Evolutionary conservation across 2,329 filamentous ascomycete species (phyloP), one percentile per base, ranked within the genome.

Genomic region (Fusarium lateritium): DNA sequence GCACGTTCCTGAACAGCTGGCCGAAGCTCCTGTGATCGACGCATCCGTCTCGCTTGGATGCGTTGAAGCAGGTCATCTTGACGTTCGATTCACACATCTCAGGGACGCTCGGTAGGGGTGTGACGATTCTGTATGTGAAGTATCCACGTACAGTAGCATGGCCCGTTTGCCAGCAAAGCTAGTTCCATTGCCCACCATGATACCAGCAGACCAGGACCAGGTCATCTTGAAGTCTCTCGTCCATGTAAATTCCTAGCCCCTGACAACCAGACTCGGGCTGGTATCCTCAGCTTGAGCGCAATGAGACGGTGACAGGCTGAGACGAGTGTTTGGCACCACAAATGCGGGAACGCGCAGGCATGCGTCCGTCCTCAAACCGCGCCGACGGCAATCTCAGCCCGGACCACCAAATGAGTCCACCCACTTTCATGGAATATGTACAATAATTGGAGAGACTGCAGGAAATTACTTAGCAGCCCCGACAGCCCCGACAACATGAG

Each of bases 381-480:
- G 54, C 57, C 73, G 72, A 73, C 73, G 71, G 69, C 56, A 72
- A 72, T 75, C 71, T 75, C 71, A 75, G 73, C 73, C 73, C 73
- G 66, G 67, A 34, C 65, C 69, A 64, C 58, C 51, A 58, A 31
- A 57, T 15, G 39, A 64, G 60, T 33, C 59, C 45, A 50, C 52
- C 60, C 50, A 54, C 56, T 54, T 15, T 52, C 67, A 47, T 65
- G 67, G 67, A 64, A 62, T 45, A 64, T 62, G 33, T 53, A 38
- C 34, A 62, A 31, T 56, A 63, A 58, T 67, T 50, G 56, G 51
- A 64, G 60, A 66, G 63, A 61, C 42, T 67, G 45, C 63, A 69
- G 67, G 67, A 67, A 67, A 70, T 70, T 69, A 51, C 49, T 39
- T 40, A 62, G 56, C 21, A 62, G 56, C 28, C 28, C 28, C 28